Evolutionary conservation across 1,284 basidiomycete species (phyloP).

Genomic region (Rhizoctonia solani): DNA sequence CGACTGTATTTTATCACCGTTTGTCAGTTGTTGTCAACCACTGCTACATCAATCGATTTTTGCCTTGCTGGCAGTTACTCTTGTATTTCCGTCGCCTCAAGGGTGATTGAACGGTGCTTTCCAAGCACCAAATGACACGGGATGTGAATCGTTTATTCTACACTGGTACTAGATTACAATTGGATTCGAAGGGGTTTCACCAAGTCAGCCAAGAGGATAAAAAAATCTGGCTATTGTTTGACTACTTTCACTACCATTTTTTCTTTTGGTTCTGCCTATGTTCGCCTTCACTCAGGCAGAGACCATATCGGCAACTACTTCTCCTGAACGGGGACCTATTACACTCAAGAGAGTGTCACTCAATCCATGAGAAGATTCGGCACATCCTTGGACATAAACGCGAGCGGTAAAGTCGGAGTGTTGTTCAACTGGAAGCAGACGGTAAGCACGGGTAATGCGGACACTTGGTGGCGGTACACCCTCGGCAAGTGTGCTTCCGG

Average conservation of each 20-base stretch:
- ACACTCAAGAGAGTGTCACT: constrained; percentile 62
- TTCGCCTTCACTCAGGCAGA: not conserved
- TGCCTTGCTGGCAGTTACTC: too few species aligned
- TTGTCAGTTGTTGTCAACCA: too few species aligned
- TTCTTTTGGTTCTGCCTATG: not conserved
- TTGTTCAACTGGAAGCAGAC: constrained; percentile 46
- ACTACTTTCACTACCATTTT: not conserved
- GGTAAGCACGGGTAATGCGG: constrained; percentile 45
- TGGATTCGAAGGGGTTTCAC: not conserved
- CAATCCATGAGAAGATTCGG: constrained; percentile 61
- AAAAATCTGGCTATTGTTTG: not conserved
- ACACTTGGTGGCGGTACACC: constrained; percentile 16
- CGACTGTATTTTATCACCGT: too few species aligned
- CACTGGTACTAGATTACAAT: constrained; percentile 1
- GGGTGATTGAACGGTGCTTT: too few species aligned
- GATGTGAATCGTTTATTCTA: constrained; percentile 14
- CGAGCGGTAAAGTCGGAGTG: constrained; percentile 47
- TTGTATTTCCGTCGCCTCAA: too few species aligned
- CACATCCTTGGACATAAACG: constrained; percentile 61
- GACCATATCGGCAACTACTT: constrained; percentile 52
- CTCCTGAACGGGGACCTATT: constrained; percentile 54
- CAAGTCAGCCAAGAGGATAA: not conserved
- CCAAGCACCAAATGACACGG: not conserved
- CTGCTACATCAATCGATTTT: too few species aligned
- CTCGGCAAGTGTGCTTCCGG: constrained; percentile 8